Evolutionary conservation across 148 eudicot genomes (phyloP), one percentile per base, ranked within the genome.

Genomic region (Vaccinium corymbosum): DNA sequence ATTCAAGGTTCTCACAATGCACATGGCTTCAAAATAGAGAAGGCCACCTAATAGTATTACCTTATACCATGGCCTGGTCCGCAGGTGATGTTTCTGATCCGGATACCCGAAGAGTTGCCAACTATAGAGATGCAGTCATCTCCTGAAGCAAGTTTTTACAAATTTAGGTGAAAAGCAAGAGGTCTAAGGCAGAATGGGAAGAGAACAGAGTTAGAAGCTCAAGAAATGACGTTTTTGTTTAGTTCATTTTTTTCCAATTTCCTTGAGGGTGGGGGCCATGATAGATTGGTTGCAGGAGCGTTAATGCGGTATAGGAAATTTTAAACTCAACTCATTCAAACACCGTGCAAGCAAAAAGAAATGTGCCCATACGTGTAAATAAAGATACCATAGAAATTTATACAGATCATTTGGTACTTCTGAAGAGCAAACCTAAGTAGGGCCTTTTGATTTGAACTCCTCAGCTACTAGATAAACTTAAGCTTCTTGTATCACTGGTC

Each of bases 31-130:
- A 59, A 64, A 48, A 6, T 27, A 79, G 9, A 12, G 14, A 66
- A 51, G n/a, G 16, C 68, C 52, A 80, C 38, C 73, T 13, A 46
- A 6, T 48, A 55, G 19, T 61, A n/a, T 20, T 89, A 97, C 99
- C 99, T 97, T 89, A 97, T 95, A 75, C 98, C 99, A 85, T 97
- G 98, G 68, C 99, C 99, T 53, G 98, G 94, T 49, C 98, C 98
- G 84, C 99, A 97, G 2, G 70, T 35, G 68, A 97, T 84, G 29
- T 81, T 85, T 42, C 83, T 88, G 50, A 97, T 89, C 38, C 68
- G 82, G 82, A 97, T 80, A 29, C 81, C 79, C 51, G 98, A 92
- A 84, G 98, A 93, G 85, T 92, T 94, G 88, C 94, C 85, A 57
- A 93, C 98, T 53, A 97, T 91, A 73, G 99, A 94, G 66, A 97